These are phyloP conservation scores for Myxozyma neglecta DNA, from an alignment of 805 yeast species.

Conservation along the genomic window DNA sequence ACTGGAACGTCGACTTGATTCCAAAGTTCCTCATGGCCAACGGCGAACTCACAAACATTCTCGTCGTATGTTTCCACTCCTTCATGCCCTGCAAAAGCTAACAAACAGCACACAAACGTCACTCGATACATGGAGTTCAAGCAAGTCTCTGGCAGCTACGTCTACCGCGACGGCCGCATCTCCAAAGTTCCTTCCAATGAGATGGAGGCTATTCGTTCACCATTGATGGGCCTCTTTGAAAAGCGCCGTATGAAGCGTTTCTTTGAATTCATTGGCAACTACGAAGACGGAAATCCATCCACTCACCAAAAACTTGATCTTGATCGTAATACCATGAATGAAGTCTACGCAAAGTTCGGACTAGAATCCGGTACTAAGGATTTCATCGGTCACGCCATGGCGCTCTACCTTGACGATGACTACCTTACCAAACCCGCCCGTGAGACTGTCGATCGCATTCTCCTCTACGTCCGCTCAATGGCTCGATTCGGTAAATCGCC, in stretches of 20 bases:
- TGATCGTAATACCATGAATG: constrained; percentile 87
- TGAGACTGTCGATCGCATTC: constrained; percentile 82
- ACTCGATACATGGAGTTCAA: constrained; percentile 94
- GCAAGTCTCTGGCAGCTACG: constrained; percentile 94
- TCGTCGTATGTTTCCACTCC: constrained; percentile 47
- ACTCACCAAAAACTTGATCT: constrained; percentile 82
- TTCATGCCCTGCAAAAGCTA: neutral
- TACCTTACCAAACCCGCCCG: constrained; percentile 87
- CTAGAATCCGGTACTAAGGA: constrained; percentile 91
- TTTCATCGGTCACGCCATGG: constrained; percentile 98
- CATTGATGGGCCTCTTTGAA: constrained; percentile 94
- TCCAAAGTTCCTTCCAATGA: constrained; percentile 95
- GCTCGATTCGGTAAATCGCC: constrained; percentile 96
- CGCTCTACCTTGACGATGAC: constrained; percentile 89
- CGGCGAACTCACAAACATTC: constrained; percentile 93
- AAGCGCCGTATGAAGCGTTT: constrained; percentile 93
- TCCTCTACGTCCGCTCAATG: constrained; percentile 83
- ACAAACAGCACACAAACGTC: constrained; percentile 74
- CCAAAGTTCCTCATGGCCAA: constrained; percentile 97
- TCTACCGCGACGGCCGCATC: constrained; percentile 82
- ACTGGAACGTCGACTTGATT: constrained; percentile 96
- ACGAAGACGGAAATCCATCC: constrained; percentile 70
- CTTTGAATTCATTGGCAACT: constrained; percentile 80
- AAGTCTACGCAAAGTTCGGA: constrained; percentile 84
- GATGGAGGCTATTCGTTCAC: constrained; percentile 84